A percentile compares a stretch with the other conserved stretches of the same genome.
phyloP scores from a whole-genome alignment of 2,329 filamentous ascomycete genomes.

The Aspergillus eucalypticola region DNA sequence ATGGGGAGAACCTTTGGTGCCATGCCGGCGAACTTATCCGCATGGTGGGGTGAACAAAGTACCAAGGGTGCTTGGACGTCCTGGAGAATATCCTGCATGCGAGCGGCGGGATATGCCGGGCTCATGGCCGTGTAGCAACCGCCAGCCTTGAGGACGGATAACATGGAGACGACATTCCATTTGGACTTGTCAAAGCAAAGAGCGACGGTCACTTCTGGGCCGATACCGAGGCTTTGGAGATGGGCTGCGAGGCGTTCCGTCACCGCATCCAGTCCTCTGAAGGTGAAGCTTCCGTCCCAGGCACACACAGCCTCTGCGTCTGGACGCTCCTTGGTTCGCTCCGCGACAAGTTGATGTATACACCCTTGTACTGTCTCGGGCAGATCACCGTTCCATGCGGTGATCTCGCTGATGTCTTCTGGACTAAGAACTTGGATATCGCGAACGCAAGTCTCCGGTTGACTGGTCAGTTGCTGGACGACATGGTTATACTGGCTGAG shows the following conservation, averaged over 20 bases:
- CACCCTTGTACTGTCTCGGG: neutral
- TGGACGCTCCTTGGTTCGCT: neutral
- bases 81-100: conserved; percentile 10
- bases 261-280: conserved; percentile 7
- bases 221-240: conserved; percentile 31
- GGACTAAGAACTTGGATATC: neutral
- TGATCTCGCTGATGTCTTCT: neutral
- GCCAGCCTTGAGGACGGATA: conserved; percentile 28
- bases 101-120: conserved; percentile 11
- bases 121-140: conserved; percentile 24
- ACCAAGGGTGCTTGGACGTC: conserved; percentile 9
- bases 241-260: conserved; percentile 25
- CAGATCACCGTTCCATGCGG: neutral
- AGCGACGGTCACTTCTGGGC: conserved; percentile 27
- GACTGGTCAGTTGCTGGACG: neutral
- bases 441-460: neutral
- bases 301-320: conserved; percentile 11
- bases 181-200: conserved; percentile 29
- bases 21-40: neutral
- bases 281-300: conserved; percentile 22
- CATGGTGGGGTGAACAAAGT: neutral
- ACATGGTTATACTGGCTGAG: neutral
- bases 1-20: conserved; percentile 2
- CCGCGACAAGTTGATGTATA: neutral
- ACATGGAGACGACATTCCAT: conserved; percentile 27